Evolutionary conservation across 164 flowering plant genomes (phyloP).

Genomic region (Dillenia suffruticosa): DNA sequence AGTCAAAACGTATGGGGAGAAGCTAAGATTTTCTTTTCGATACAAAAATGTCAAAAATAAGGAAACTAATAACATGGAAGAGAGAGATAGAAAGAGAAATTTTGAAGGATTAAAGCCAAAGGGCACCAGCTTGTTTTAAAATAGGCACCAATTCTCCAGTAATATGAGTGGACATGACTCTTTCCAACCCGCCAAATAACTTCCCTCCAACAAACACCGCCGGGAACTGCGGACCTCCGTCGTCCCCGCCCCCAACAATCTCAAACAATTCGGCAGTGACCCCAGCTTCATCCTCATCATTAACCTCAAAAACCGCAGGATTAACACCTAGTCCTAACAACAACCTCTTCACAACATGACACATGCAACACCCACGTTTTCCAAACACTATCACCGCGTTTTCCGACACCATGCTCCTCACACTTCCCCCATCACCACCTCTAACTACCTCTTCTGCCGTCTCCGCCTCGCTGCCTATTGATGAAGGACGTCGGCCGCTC

Average conservation of each 20-base stretch:
- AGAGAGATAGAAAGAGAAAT: not conserved
- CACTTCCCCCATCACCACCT: not conserved
- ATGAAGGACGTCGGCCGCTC: not conserved
- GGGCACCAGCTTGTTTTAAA: constrained; percentile 41
- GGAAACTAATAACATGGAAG: not conserved
- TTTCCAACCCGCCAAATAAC: constrained; percentile 48
- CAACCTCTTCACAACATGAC: constrained; percentile 31
- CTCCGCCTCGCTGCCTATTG: not conserved
- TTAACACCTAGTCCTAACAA: constrained; percentile 27
- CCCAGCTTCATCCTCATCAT: constrained; percentile 13
- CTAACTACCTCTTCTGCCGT: not conserved
- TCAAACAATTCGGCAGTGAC: constrained; percentile 7
- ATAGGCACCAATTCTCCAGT: constrained; percentile 50
- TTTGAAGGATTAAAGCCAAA: constrained; percentile 33
- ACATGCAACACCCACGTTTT: constrained; percentile 33
- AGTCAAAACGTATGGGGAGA: too few relatives aligned
- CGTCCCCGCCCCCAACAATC: not conserved
- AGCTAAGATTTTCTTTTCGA: too few relatives aligned
- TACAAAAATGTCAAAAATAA: not conserved
- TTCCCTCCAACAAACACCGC: constrained; percentile 47
- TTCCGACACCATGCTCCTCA: constrained; percentile 15
- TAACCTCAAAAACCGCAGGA: constrained; percentile 21
- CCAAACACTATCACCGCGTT: constrained; percentile 28
- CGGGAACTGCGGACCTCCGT: constrained; percentile 25
- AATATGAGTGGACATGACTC: constrained; percentile 47